A percentile compares a stretch with the other conserved stretches of the same genome.
Conservation (phyloP, 257 asterid species). For the Verbena officinalis region DNA sequence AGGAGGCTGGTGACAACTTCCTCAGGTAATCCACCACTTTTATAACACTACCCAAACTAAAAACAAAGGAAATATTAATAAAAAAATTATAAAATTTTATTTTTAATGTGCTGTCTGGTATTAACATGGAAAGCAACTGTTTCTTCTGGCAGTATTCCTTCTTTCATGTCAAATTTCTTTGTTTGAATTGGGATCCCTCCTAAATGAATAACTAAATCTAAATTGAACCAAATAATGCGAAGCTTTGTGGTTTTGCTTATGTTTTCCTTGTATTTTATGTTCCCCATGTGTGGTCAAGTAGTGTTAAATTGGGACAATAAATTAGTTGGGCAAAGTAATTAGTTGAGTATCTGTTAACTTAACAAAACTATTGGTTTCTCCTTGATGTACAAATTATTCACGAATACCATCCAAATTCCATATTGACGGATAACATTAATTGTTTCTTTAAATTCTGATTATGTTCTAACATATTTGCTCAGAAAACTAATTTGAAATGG, state of each 20-base stretch:
- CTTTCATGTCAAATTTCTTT: background rate
- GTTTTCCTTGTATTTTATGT: background rate
- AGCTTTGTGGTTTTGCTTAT: background rate
- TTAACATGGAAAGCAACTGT: background rate
- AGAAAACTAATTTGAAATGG: background rate
- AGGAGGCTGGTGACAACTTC: slow-evolving; percentile 67
- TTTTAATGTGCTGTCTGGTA: background rate
- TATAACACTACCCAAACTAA: too few species aligned
- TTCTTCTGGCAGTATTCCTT: background rate
- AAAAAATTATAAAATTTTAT: background rate
- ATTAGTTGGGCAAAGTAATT: too few species aligned
- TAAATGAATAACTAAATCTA: background rate
- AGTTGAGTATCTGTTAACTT: too few species aligned
- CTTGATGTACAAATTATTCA: too few species aligned
- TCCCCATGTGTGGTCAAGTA: background rate
- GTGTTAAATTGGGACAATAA: too few species aligned
- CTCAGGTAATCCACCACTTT: slow-evolving; percentile 35
- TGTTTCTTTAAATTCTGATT: too few species aligned
- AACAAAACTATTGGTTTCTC: too few species aligned
- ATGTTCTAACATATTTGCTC: background rate
- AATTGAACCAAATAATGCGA: background rate
- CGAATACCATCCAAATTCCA: too few species aligned
- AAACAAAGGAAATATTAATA: too few species aligned
- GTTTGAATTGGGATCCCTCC: background rate
- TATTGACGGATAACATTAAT: too few species aligned